A percentile compares a stretch with the other conserved stretches of the same genome.
Evolutionary conservation across 257 asterid genomes (phyloP).

Genomic region (Petrea volubilis): DNA sequence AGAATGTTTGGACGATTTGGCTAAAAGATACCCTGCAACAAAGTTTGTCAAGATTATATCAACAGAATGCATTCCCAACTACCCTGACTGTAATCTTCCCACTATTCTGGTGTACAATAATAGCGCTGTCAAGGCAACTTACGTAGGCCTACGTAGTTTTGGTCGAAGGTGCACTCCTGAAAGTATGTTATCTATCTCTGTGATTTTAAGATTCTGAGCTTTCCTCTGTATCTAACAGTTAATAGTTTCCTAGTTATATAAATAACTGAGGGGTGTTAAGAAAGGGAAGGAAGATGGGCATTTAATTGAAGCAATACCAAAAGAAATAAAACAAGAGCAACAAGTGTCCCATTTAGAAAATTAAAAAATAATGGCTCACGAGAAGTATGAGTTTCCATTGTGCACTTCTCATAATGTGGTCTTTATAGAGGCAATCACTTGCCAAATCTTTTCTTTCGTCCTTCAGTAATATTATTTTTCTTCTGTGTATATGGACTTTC

Average conservation of each 20-base stretch:
- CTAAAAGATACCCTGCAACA: slow-evolving; percentile 82
- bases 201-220: slow-evolving; percentile 1
- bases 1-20: slow-evolving; percentile 79
- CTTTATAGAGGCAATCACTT: not conserved
- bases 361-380: not conserved
- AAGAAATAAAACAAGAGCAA: not conserved
- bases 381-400: not conserved
- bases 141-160: slow-evolving; percentile 69
- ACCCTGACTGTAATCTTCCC: slow-evolving; percentile 91
- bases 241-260: not conserved
- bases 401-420: not conserved
- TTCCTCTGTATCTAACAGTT: not conserved
- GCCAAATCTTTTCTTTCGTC: not conserved
- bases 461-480: not conserved
- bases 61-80: slow-evolving; percentile 94
- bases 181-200: slow-evolving; percentile 48
- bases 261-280: not conserved
- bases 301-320: not conserved
- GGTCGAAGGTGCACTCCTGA: slow-evolving; percentile 98
- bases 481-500: not conserved
- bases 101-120: slow-evolving; percentile 83
- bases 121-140: slow-evolving; percentile 84
- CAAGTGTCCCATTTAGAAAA: not conserved
- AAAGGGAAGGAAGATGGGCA: not conserved
- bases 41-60: slow-evolving; percentile 92